Evolutionary conservation across 225 moss, liverwort and hornwort genomes (phyloP).

Genomic region (Rhytidiadelphus loreus): DNA sequence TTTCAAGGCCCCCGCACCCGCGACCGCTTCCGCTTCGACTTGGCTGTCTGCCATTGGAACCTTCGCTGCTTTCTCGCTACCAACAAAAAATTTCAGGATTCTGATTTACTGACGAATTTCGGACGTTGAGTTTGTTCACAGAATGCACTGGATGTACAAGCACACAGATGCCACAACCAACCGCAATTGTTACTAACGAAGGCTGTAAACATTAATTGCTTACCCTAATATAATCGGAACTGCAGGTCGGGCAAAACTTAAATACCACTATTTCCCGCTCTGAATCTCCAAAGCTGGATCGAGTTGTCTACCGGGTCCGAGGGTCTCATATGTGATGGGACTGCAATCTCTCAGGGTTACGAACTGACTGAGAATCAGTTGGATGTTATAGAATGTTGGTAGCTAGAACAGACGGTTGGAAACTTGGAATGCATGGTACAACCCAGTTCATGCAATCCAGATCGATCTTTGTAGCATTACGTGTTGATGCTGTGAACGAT

Average conservation of each 20-base stretch:
- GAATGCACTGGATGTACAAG: background rate
- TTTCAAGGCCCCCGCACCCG: background rate
- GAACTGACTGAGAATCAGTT: background rate
- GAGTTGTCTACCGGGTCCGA: background rate
- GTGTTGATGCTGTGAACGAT: background rate
- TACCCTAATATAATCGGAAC: background rate
- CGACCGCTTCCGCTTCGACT: background rate
- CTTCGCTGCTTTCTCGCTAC: background rate
- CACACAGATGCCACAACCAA: background rate
- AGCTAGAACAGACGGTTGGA: background rate
- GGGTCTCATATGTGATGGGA: background rate
- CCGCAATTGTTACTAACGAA: background rate
- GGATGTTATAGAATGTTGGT: background rate
- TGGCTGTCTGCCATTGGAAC: background rate
- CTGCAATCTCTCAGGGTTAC: background rate
- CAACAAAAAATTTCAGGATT: background rate
- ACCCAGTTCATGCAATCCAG: background rate
- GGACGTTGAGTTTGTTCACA: background rate
- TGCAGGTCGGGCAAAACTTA: background rate
- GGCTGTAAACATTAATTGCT: background rate
- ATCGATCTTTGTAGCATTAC: background rate
- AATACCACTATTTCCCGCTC: background rate
- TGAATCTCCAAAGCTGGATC: background rate
- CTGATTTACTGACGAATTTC: background rate
- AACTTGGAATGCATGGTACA: no score